A percentile compares a stretch with the other conserved stretches of the same genome.
Conservation (phyloP, 73 alveolate species). For the Paramecium octaurelia region DNA sequence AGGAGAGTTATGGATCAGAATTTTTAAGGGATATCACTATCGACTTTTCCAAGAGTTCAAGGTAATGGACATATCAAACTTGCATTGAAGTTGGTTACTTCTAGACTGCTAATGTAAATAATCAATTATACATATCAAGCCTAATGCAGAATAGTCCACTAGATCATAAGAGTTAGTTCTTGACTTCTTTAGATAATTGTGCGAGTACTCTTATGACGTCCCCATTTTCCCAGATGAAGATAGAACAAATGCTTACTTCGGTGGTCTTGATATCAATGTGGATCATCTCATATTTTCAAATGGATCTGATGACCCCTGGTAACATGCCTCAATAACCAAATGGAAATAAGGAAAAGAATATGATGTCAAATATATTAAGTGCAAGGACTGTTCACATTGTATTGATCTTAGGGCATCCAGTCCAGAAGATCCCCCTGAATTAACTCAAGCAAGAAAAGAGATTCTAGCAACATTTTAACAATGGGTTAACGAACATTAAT, state of each 20-base stretch:
- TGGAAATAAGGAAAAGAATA: constrained; percentile 8
- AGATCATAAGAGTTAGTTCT: constrained; percentile 32
- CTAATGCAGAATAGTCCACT: constrained; percentile 47
- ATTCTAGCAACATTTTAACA: background rate
- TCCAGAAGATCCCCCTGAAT: constrained; percentile 33
- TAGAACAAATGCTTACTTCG: constrained; percentile 61
- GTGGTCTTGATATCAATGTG: constrained; percentile 62
- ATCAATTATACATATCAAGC: background rate
- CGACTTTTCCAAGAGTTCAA: constrained; percentile 55
- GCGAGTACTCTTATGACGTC: constrained; percentile 59
- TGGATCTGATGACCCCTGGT: constrained; percentile 81
- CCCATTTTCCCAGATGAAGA: constrained; percentile 66
- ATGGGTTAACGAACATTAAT: background rate
- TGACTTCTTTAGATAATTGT: constrained; percentile 62
- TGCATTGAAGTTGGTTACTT: constrained; percentile 76
- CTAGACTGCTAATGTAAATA: constrained; percentile 63
- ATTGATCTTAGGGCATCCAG: constrained; percentile 64
- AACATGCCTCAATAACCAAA: constrained; percentile 59
- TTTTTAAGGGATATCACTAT: constrained; percentile 58
- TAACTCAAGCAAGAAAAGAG: constrained; percentile 26
- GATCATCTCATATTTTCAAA: constrained; percentile 63
- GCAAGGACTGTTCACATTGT: constrained; percentile 73
- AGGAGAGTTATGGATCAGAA: constrained; percentile 59
- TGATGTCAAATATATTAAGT: constrained; percentile 45
- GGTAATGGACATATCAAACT: constrained; percentile 75